These are phyloP conservation scores for Wickerhamiella lipophila DNA, from an alignment of 805 yeast genomes.

Conservation along the genomic window DNA sequence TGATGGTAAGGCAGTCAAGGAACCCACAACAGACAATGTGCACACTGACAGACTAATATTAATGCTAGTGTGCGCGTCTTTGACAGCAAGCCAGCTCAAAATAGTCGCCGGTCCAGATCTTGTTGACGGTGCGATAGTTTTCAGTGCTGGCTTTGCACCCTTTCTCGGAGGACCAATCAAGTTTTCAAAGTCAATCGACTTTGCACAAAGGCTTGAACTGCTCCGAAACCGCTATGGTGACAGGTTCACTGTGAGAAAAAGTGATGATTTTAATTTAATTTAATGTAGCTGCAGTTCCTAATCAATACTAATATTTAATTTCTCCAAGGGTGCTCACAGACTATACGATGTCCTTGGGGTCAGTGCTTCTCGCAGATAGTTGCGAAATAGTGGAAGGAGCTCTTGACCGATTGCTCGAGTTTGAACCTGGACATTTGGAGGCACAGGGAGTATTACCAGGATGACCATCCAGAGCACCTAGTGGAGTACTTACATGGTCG, in stretches of 20 bases:
- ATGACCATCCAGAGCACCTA: background rate
- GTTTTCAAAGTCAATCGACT: background rate
- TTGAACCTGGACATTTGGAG: too few relatives aligned
- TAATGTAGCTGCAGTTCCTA: background rate
- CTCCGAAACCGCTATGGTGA: background rate
- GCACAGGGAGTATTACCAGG: background rate
- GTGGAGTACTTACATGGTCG: too few relatives aligned
- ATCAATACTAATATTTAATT: background rate
- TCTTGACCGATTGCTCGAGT: too few relatives aligned
- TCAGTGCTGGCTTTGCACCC: constrained; percentile 9
- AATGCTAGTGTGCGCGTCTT: background rate
- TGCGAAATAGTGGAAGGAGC: too few relatives aligned
- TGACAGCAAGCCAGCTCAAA: background rate
- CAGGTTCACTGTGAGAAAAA: background rate
- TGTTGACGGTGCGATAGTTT: constrained; percentile 4
- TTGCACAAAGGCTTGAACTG: background rate
- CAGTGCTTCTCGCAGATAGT: too few relatives aligned
- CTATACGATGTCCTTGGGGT: background rate
- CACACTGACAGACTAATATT: background rate
- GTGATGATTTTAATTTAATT: background rate
- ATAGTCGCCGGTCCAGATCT: constrained; percentile 6
- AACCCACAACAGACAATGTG: background rate
- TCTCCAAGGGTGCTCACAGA: background rate
- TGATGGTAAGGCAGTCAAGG: background rate
- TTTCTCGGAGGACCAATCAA: constrained; percentile 10